A percentile compares a stretch with the other conserved stretches of the same genome.
Evolutionary conservation across 768 basidiomycete species (phyloP).

Genomic region (Leccinellum luteum): DNA sequence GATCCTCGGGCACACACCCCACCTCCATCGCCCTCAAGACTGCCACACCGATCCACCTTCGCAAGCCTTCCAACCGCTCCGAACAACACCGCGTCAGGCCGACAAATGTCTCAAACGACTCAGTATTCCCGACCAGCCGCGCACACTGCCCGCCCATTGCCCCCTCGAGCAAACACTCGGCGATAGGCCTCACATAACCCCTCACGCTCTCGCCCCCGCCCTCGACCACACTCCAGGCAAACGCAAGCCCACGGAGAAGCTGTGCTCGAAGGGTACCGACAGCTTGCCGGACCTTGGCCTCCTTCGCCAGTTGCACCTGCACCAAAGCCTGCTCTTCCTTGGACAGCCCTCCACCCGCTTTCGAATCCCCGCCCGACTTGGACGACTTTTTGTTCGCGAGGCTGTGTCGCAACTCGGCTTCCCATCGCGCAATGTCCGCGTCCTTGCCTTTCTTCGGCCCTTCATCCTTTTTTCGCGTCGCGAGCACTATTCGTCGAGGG

Average conservation of each 20-base stretch:
- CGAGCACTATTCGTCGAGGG: slow-evolving; percentile 50
- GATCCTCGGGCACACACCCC: slow-evolving; percentile 64
- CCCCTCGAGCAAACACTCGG: slow-evolving; percentile 60
- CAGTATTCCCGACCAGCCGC: slow-evolving; percentile 51
- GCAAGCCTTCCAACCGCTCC: slow-evolving; percentile 64
- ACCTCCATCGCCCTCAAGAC: slow-evolving; percentile 73
- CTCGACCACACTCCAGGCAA: slow-evolving; percentile 61
- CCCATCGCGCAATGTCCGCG: slow-evolving; percentile 91
- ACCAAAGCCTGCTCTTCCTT: slow-evolving; percentile 87
- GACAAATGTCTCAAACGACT: slow-evolving; percentile 71
- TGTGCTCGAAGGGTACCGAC: slow-evolving; percentile 53
- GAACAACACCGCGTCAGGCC: slow-evolving; percentile 68
- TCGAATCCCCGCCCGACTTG: slow-evolving; percentile 33
- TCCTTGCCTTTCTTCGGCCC: slow-evolving; percentile 75
- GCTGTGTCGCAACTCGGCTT: slow-evolving; percentile 85
- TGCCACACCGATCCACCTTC: slow-evolving; percentile 78
- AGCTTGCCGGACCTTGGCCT: slow-evolving; percentile 60
- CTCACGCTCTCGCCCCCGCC: slow-evolving; percentile 45
- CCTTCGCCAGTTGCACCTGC: slow-evolving; percentile 79
- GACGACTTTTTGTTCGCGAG: slow-evolving; percentile 70
- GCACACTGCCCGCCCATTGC: slow-evolving; percentile 54
- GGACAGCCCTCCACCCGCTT: slow-evolving; percentile 48
- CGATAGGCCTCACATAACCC: slow-evolving; percentile 54
- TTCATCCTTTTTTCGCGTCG: slow-evolving; percentile 52
- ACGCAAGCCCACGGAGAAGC: slow-evolving; percentile 64